phyloP scores from a whole-genome alignment of 2,329 filamentous ascomycete genomes.

The Fusarium staphyleae region DNA sequence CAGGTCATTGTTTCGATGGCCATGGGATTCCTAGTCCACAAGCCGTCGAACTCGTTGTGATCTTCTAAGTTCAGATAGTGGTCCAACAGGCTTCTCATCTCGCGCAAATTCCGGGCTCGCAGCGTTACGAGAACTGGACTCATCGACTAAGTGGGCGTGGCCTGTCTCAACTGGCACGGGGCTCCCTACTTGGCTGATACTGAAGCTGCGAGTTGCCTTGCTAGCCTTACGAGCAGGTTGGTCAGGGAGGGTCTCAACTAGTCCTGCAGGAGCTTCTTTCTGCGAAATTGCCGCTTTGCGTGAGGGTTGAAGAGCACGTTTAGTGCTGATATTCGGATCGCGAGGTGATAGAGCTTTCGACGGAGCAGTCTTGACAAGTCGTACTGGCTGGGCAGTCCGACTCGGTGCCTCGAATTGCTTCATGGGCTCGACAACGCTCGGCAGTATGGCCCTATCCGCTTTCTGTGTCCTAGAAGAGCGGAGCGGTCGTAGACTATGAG shows the following conservation, averaged over 20 bases:
- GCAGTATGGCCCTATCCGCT: neutral
- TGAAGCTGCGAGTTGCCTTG: conserved; percentile 36
- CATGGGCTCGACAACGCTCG: neutral
- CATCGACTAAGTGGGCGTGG: neutral
- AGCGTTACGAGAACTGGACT: neutral
- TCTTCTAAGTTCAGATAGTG: conserved; percentile 11
- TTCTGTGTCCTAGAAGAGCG: neutral
- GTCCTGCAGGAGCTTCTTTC: neutral
- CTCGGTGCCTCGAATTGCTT: neutral
- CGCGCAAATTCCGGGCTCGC: neutral
- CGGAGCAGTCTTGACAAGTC: neutral
- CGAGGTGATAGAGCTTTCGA: conserved; percentile 11
- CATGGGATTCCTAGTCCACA: conserved; percentile 20
- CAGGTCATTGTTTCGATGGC: conserved; percentile 1
- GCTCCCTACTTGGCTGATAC: conserved; percentile 41
- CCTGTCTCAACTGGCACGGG: conserved; percentile 28
- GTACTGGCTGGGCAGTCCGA: neutral
- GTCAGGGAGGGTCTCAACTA: neutral
- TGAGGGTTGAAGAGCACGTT: neutral
- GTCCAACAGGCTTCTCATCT: neutral
- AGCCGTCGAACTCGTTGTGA: conserved; percentile 8
- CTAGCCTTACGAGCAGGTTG: conserved; percentile 12
- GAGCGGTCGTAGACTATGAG: neutral
- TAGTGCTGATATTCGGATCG: conserved; percentile 18
- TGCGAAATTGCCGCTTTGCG: conserved; percentile 1